A percentile compares a stretch with the other conserved stretches of the same genome.
Conservation (phyloP, 2,329 filamentous ascomycete genomes). For the Amphichorda felina region DNA sequence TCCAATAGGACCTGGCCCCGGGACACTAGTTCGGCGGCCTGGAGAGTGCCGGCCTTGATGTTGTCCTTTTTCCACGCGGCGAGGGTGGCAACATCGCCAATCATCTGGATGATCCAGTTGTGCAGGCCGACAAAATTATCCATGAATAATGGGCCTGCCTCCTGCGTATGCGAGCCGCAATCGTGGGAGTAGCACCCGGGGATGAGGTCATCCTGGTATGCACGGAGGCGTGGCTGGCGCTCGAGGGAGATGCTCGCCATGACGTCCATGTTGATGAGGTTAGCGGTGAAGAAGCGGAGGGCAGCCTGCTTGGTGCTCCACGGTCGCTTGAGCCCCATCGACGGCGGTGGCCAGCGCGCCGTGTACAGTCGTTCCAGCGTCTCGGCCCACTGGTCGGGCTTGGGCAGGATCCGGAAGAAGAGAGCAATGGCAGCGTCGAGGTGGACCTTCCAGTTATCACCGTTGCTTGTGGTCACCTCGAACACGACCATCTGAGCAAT, state of each 20-base stretch:
- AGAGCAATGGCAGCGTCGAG: slow-evolving; percentile 36
- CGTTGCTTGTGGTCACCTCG: slow-evolving; percentile 31
- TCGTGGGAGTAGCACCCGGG: slow-evolving; percentile 11
- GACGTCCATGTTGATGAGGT: slow-evolving; percentile 36
- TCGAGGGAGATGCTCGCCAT: slow-evolving; percentile 34
- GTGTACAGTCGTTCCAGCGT: slow-evolving; percentile 18
- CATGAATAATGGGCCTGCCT: slow-evolving; percentile 24
- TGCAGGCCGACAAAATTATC: slow-evolving; percentile 41
- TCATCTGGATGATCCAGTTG: slow-evolving; percentile 43
- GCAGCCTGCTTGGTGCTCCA: slow-evolving; percentile 34
- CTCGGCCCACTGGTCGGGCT: slow-evolving; percentile 22
- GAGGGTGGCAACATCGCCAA: slow-evolving; percentile 40
- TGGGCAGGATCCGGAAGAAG: slow-evolving; percentile 31
- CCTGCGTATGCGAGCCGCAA: slow-evolving; percentile 8
- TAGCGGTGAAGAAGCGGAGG: slow-evolving; percentile 32
- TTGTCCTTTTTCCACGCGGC: slow-evolving; percentile 42
- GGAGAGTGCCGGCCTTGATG: slow-evolving; percentile 28
- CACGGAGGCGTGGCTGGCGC: slow-evolving; percentile 25
- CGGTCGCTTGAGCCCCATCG: slow-evolving; percentile 18
- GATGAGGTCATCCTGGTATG: slow-evolving; percentile 27
- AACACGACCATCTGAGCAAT: slow-evolving; percentile 42
- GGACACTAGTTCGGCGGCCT: slow-evolving; percentile 29
- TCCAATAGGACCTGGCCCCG: slow-evolving; percentile 29
- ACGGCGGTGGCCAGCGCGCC: slow-evolving; percentile 19
- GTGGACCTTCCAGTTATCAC: slow-evolving; percentile 36